Evolutionary conservation across 2,329 filamentous ascomycete genomes (phyloP), one percentile per base, ranked within the genome.

Genomic region (Blastomyces parvus): DNA sequence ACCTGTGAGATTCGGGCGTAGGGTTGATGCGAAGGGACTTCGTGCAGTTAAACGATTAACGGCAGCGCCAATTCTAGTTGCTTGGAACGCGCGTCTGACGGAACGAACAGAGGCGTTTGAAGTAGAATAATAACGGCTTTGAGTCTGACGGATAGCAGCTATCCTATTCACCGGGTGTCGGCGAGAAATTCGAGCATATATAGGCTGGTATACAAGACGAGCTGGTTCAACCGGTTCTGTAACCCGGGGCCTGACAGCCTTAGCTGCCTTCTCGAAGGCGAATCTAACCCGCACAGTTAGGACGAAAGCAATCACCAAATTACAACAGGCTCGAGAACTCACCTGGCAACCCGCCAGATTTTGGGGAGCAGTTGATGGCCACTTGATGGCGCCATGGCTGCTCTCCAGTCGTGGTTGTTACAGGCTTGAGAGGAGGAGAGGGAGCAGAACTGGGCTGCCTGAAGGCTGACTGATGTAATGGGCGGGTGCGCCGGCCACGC

Each of bases 1-100:
- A 58, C 91, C 93, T 0, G 92, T 97, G 67, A 97, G 79, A 72
- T 96, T 97, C 1, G 94, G 94, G 44, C 94, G 88, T 44, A 99
- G 84, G 0, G 92, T 88, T 60, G 87, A 91, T 3, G 91, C 89
- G 74, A 97, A 97, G 0, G 93, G 93, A 38, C 91, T 87, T 60
- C 89, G 86, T 36, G 86, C 86, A 19, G 90, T 86, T 64, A 89
- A 83, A 65, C 86, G 84, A 40, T 80, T 82, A 63, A 88, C 78
- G 25, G 82, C 81, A 22, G 79, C 76, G 30, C 80, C 81, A 62
- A 86, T 80, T 4, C 79, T 79, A 33, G 86, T 87, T 63, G 80
- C 80, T 42, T 83, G 83, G 60, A 83, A 83, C 1, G 80, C 77
- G 33, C 82, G 73, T 57, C 81, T 79, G 59, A 83, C 80, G 50